phyloP scores from a whole-genome alignment of 2,329 filamentous ascomycete species.

The Apiospora phragmitis region DNA sequence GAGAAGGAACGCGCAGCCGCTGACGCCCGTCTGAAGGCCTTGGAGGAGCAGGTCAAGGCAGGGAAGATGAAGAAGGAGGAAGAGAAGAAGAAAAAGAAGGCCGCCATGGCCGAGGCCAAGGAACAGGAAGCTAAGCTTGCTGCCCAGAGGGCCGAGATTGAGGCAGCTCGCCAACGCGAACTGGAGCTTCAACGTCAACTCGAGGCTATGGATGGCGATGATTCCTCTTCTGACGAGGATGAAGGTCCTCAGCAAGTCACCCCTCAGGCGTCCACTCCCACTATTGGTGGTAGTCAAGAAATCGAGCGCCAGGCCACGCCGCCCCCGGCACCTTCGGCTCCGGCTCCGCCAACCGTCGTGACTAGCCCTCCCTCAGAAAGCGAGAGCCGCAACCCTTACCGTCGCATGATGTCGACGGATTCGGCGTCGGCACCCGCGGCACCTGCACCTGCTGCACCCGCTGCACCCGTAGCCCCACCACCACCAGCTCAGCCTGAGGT shows the following conservation, averaged over 20 bases:
- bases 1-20: slow-evolving; percentile 78
- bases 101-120: slow-evolving; percentile 80
- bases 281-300: slow-evolving; percentile 48
- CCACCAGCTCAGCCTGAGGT: slow-evolving; percentile 49
- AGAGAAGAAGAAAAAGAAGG: slow-evolving; percentile 90
- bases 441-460: slow-evolving; percentile 44
- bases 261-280: slow-evolving; percentile 60
- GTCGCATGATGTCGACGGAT: slow-evolving; percentile 76
- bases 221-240: slow-evolving; percentile 80
- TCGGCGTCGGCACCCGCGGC: slow-evolving; percentile 41
- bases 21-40: slow-evolving; percentile 77
- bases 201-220: slow-evolving; percentile 71
- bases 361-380: slow-evolving; percentile 60
- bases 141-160: slow-evolving; percentile 85
- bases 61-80: slow-evolving; percentile 96
- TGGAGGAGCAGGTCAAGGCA: slow-evolving; percentile 91
- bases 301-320: slow-evolving; percentile 51
- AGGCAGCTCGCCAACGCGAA: slow-evolving; percentile 86
- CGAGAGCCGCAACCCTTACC: slow-evolving; percentile 94
- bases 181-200: slow-evolving; percentile 86
- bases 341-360: slow-evolving; percentile 51
- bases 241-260: slow-evolving; percentile 73
- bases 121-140: slow-evolving; percentile 85
- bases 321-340: slow-evolving; percentile 47
- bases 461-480: slow-evolving; percentile 36